Conservation (phyloP, 2,329 filamentous ascomycete species). For the Massarina eburnea region DNA sequence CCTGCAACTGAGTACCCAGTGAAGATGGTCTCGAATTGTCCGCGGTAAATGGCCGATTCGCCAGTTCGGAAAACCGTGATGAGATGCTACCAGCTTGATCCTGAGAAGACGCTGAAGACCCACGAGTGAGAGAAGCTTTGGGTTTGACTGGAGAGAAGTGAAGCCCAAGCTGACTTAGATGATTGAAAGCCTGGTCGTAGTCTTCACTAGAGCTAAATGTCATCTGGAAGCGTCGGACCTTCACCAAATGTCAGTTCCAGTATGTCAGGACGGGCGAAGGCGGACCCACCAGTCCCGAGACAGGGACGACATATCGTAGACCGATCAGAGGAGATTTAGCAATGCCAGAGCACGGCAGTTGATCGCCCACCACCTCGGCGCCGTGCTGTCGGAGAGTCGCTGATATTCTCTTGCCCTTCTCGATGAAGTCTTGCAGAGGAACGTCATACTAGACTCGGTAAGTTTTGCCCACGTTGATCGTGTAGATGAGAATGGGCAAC, state of each 20-base stretch:
- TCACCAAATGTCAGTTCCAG: slow-evolving; percentile 9
- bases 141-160: slow-evolving; percentile 21
- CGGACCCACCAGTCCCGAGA: slow-evolving; percentile 34
- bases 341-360: slow-evolving; percentile 49
- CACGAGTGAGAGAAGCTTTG: not conserved
- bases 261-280: not conserved
- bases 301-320: slow-evolving; percentile 42
- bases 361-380: slow-evolving; percentile 37
- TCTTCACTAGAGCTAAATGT: slow-evolving; percentile 45
- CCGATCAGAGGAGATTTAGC: slow-evolving; percentile 44
- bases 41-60: slow-evolving; percentile 26
- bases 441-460: slow-evolving; percentile 10
- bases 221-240: slow-evolving; percentile 50
- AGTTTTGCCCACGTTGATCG: not conserved
- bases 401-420: slow-evolving; percentile 19
- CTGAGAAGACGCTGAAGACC: slow-evolving; percentile 2
- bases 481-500: not conserved
- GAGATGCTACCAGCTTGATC: slow-evolving; percentile 15
- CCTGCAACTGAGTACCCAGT: slow-evolving; percentile 7
- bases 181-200: slow-evolving; percentile 35
- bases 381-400: slow-evolving; percentile 24
- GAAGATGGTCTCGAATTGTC: slow-evolving; percentile 10
- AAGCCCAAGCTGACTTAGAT: slow-evolving; percentile 38
- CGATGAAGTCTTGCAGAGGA: slow-evolving; percentile 23
- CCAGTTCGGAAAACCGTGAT: slow-evolving; percentile 28